Base-by-base conservation (phyloP, 1,284 basidiomycete species). In the Apiotrichum sp. region DNA sequence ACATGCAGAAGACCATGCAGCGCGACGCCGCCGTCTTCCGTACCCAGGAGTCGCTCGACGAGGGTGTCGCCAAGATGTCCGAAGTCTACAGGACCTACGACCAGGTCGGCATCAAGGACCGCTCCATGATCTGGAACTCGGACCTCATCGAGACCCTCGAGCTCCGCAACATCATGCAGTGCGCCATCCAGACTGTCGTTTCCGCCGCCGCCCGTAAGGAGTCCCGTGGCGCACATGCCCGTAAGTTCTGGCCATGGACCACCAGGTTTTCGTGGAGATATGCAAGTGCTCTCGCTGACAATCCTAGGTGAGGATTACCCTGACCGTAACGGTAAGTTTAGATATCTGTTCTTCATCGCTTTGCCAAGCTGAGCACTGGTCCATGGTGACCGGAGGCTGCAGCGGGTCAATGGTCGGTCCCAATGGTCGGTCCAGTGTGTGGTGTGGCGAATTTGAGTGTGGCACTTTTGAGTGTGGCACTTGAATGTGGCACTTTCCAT, bases 1-100 rank as follows among this genome's bases (percentile, higher is more conserved):
- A 91, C 71, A 93, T 98, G 92, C 96, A 98, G 78, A 97, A 96
- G 81, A 91, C 92, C 52, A 98, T 99, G 95, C 95, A 98, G 78
- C 76, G 84, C 47, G 89, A 93, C 75, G 90, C 89, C 51, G 90
- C 89, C 64, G 90, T 93, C 62, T 93, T 93, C 83, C 82, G 93
- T 67, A 98, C 91, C 39, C 93, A 98, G 75, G 77, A 85, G 68
- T 86, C 86, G 55, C 81, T 99, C 61, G 93, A 98, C 68, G 86
- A 95, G 69, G 96, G 96, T 79, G 90, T 96, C 43, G 67, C 82
- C 75, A 93, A 92, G 80, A 82, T 99, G 72, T 82, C 82, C 62
- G 80, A 84, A 56, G 91, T 98, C 64, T 93, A 90, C 81, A 84
- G 87, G 69, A 88, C 83, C 72, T 98, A 86, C 78, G 83, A 88